Evolutionary conservation across 208 protist genomes (phyloP).

Genomic region (Trypanosomatidae sp.): DNA sequence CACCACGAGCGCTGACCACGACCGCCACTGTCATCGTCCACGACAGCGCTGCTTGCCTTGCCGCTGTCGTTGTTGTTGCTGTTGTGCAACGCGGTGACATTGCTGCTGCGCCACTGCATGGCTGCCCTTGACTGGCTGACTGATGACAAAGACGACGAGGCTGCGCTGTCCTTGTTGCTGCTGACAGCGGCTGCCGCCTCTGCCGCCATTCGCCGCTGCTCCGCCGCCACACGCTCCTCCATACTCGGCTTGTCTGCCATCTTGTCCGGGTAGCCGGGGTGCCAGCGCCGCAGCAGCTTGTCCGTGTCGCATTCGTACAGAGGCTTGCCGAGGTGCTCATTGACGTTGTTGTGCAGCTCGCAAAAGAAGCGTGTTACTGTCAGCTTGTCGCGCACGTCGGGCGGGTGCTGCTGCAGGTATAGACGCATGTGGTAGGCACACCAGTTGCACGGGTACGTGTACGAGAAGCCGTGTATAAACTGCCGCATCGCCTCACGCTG

Average conservation of each 20-base stretch:
- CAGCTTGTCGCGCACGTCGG: slow-evolving; percentile 51
- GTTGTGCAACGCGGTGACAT: too few relatives aligned
- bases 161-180: too few relatives aligned
- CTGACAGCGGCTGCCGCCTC: not conserved
- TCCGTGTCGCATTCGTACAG: slow-evolving; percentile 61
- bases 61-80: not conserved
- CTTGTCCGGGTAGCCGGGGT: slow-evolving; percentile 69
- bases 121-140: too few relatives aligned
- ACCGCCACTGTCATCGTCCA: not conserved
- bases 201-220: slow-evolving; percentile 2
- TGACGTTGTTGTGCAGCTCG: slow-evolving; percentile 86
- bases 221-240: slow-evolving; percentile 38
- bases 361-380: slow-evolving; percentile 65
- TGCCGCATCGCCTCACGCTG: slow-evolving; percentile 58
- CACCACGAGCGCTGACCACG: too few relatives aligned
- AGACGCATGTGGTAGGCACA: slow-evolving; percentile 82
- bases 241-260: slow-evolving; percentile 65
- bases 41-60: not conserved
- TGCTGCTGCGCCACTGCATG: too few relatives aligned
- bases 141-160: too few relatives aligned
- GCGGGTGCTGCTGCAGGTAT: slow-evolving; percentile 49
- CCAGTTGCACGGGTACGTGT: slow-evolving; percentile 78
- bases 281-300: slow-evolving; percentile 67
- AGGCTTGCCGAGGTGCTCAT: slow-evolving; percentile 52
- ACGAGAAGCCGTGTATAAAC: slow-evolving; percentile 66